phyloP scores from a whole-genome alignment of 1,284 basidiomycete genomes.

The Cryptococcus sp. region DNA sequence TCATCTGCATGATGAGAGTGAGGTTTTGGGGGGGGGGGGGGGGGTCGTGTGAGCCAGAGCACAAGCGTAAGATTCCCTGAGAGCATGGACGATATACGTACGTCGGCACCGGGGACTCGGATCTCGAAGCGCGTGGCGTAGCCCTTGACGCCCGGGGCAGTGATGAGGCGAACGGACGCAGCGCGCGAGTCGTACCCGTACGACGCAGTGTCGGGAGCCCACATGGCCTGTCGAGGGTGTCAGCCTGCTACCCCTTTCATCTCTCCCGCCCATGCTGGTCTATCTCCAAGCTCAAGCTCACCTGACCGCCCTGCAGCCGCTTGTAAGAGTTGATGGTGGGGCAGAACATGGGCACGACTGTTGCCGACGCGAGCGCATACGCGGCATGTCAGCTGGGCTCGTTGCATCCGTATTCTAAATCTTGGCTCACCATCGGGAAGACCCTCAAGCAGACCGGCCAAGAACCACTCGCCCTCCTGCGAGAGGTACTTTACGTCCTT shows the following conservation, averaged over 20 bases:
- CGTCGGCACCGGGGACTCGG: slow-evolving; percentile 92
- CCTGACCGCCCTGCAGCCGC: slow-evolving; percentile 87
- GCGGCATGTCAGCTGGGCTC: neutral
- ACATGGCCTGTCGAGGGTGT: slow-evolving; percentile 59
- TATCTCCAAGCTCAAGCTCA: slow-evolving; percentile 17
- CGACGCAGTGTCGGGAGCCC: slow-evolving; percentile 83
- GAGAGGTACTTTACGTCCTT: slow-evolving; percentile 82
- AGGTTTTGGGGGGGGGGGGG: neutral
- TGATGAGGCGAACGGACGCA: slow-evolving; percentile 85
- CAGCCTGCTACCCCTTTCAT: neutral
- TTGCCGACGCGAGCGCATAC: neutral
- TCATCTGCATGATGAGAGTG: slow-evolving; percentile 50
- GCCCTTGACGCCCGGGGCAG: slow-evolving; percentile 76
- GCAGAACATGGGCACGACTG: slow-evolving; percentile 60
- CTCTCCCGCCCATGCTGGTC: no score
- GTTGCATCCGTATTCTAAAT: no score
- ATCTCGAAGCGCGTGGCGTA: slow-evolving; percentile 83
- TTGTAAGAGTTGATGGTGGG: slow-evolving; percentile 98
- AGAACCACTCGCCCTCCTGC: slow-evolving; percentile 81
- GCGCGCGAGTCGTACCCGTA: slow-evolving; percentile 94
- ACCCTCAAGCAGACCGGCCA: slow-evolving; percentile 85
- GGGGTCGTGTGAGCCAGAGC: neutral
- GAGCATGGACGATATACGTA: slow-evolving; percentile 48
- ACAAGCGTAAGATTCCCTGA: no score
- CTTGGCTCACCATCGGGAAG: slow-evolving; percentile 71